These are phyloP conservation scores for Hypomyces perniciosus DNA, from an alignment of 2,329 filamentous ascomycete genomes.

Conservation along the genomic window DNA sequence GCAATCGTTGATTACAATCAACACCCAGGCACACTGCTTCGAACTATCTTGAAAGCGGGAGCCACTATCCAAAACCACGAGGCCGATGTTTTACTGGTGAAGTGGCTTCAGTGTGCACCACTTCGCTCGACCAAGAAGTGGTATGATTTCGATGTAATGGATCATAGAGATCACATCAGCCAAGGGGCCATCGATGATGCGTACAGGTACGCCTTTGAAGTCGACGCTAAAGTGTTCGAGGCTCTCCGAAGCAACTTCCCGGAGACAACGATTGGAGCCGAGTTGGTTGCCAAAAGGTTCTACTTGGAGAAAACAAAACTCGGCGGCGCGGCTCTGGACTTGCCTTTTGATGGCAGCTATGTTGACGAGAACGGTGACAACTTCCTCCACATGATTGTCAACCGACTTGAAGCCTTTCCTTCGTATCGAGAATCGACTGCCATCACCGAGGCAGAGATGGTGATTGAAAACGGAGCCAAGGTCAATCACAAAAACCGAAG, in stretches of 20 bases:
- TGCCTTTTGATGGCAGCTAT: conserved; percentile 7
- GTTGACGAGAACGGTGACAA: background rate
- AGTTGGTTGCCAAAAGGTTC: background rate
- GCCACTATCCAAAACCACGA: conserved; percentile 7
- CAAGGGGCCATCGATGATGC: background rate
- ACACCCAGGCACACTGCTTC: background rate
- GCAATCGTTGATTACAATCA: background rate
- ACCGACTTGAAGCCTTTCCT: background rate
- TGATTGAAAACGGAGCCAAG: background rate
- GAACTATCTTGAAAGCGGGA: background rate
- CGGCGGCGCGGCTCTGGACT: background rate
- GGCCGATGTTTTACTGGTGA: background rate
- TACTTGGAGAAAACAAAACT: background rate
- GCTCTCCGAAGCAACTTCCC: background rate
- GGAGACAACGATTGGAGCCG: background rate
- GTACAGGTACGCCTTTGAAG: background rate
- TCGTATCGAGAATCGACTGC: background rate
- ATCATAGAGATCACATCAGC: background rate
- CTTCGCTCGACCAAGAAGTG: background rate
- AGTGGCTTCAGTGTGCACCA: background rate
- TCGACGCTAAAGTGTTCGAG: background rate
- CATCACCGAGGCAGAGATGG: background rate
- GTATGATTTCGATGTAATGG: background rate
- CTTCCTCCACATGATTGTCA: conserved; percentile 11
- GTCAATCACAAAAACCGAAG: background rate